Base-by-base conservation (phyloP, 2,329 filamentous ascomycete species). In the Pyrenophora graminea region DNA sequence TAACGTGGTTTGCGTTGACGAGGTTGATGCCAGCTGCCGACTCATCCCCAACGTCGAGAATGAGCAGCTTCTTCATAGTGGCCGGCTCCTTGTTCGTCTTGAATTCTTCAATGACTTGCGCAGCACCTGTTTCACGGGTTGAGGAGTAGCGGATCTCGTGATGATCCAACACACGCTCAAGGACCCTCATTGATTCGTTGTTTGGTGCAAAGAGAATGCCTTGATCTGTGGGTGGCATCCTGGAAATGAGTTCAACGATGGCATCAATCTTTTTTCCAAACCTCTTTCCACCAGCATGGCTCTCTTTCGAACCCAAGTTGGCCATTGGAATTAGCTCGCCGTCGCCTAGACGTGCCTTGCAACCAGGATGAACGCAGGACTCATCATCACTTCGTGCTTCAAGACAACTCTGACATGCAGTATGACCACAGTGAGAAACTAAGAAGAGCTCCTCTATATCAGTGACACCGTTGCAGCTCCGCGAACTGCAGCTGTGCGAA, bases 1-100 rank as follows among this genome's bases (percentile, higher is more conserved):
- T 12, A 9, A 30, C 27, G 12, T 30, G 27, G 27, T 30, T 30
- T 30, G 27, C 27, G 9, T 30, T 30, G 27, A 9, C 12, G 10
- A 30, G 27, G 79, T 75, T 83, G 82, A 81, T 69, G 44, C 86
- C 86, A 27, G 85, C 79, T 2, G 85, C 82, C 45, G 81, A 80
- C 30, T 82, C 81, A 55, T 79, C 78, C 1, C 77, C 78, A 2
- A 85, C 72, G 49, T 83, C 80, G 25, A 89, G 71, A 13, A 88
- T 72, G 4, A 88, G 71, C 1, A 84, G 81, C 44, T 78, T 81
- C 25, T 66, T 70, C 18, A 40, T 66, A 56, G 13, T 68, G 50
- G 39, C 61, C 47, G 27, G 33, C 37, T 66, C 48, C 7, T 44
- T 45, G 25, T 67, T 63, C 7, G 58, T 52, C 39, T 71, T 60